Evolutionary conservation across 805 yeast genomes (phyloP), one percentile per base, ranked within the genome.

Genomic region (Priceomyces medius): DNA sequence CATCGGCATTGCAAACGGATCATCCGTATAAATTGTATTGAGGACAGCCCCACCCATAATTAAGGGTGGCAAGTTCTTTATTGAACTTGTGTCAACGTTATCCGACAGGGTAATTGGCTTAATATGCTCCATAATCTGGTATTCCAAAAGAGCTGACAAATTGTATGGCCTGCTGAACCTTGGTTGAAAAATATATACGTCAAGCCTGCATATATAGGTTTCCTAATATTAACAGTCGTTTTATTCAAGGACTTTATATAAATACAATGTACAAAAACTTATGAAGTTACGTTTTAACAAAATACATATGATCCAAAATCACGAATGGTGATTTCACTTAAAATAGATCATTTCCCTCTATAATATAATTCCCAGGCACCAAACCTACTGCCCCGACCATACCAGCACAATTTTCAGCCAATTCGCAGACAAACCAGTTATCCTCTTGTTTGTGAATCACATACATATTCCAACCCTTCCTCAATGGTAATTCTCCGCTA

Each of bases 41-140:
- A 89, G 82, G 3, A 85, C 85, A 0, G 96, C 96, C 1, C 96
- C 97, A 0, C 98, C 98, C 2, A 89, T 66, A 12, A 89, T 68
- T 37, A 90, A 61, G 0, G 83, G 81, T 1, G 85, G 80, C 9
- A 70, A 47, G 28, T 67, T 56, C n/a, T 37, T 49, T 29, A 68
- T 55, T 10, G 60, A 53, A 59, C 28, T 37, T 24, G 14, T 38
- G 41, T 6, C 56, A 58, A 35, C 14, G 14, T 14, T 14, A 5
- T 37, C 42, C 14, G 48, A 31, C 2, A 49, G 47, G 2, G 63
- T 62, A 12, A 60, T 51, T 1, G 61, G 49, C 33, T 43, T 31
- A 18, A 40, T 20, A 26, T 8, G 14, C n/a, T n/a, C 29, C 29
- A 26, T 26, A 5, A 12, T 26, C 4, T n/a, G 10, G 5, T 12